Evolutionary conservation across 2,329 filamentous ascomycete species (phyloP), one percentile per base, ranked within the genome.

Genomic region (Emergomyces pasteurianus): DNA sequence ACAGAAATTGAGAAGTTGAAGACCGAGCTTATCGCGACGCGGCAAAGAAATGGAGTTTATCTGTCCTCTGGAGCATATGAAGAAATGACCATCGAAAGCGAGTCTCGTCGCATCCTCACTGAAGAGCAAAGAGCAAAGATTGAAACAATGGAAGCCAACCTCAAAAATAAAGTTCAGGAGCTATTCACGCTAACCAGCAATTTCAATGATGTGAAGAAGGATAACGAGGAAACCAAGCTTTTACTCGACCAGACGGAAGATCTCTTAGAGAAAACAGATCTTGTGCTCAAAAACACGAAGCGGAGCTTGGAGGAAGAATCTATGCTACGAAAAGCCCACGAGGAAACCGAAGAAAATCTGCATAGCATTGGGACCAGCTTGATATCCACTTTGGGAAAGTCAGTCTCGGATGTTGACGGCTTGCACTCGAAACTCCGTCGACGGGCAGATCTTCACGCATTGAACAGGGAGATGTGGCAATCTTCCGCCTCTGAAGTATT

Each of bases 1-100:
- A 79, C 82, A 28, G 94, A 99, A 71, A 96, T 99, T 58, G 91
- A 99, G 73, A 94, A 90, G 71, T 80, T 99, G 42, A 96, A 95
- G 78, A 89, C 88, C 66, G 94, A 99, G 71, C 80, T 99, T 16
- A 95, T 96, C 65, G 88, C 91, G 2, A 96, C 94, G 6, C 82
- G 94, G 28, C 90, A 96, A 71, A 86, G 94, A 43, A 96, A 97
- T 71, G 94, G 94, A 59, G 92, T 99, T 1, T 97, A 97, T 71
- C 80, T 99, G 40, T 88, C 92, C 0, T 88, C 90, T 61, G 91
- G 96, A 62, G 84, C 84, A 18, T 96, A 91, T 69, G 92, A 97
- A 71, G 89, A 95, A 67, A 88, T 99, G 76, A 92, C 86, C 0
- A 88, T 89, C 5, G 87, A 96, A 72, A 96, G 89, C 74, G 94